Percentiles rank a stretch among this genome's conserved stretches.
These are phyloP conservation scores for Clitopilus hobsonii DNA, from an alignment of 768 basidiomycete species.

Conservation along the genomic window DNA sequence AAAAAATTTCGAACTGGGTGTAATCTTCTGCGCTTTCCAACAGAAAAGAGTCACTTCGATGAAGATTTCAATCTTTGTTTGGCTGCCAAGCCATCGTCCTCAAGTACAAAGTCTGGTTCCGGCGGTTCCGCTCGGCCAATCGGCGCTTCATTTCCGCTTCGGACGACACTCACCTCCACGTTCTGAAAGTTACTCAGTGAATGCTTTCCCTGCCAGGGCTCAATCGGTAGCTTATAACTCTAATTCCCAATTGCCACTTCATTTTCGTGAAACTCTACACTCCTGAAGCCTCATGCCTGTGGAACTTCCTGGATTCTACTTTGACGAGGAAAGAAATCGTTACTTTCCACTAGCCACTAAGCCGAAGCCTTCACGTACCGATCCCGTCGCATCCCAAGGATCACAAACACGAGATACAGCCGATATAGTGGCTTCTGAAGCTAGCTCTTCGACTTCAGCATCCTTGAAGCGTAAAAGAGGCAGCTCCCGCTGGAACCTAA, in stretches of 20 bases:
- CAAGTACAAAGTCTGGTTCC: not conserved
- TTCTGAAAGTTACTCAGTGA: too few relatives aligned
- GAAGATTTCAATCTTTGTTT: not conserved
- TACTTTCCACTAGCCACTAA: slow-evolving; percentile 52
- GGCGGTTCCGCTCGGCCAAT: too few relatives aligned
- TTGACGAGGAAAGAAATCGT: slow-evolving; percentile 43
- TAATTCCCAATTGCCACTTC: not conserved
- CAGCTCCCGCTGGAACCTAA: slow-evolving; percentile 12
- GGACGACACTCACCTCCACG: not conserved
- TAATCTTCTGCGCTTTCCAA: not conserved
- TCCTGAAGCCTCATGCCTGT: slow-evolving; percentile 30
- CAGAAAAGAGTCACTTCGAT: not conserved
- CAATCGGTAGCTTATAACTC: too few relatives aligned
- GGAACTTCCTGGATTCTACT: slow-evolving; percentile 54
- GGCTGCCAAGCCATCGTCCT: not conserved
- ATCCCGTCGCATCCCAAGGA: slow-evolving; percentile 6
- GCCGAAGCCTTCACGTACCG: slow-evolving; percentile 16
- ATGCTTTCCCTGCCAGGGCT: not conserved
- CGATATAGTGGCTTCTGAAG: not conserved
- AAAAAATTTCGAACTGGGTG: not conserved
- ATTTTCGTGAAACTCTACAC: not conserved
- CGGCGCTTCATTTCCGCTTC: not conserved
- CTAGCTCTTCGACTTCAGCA: not conserved
- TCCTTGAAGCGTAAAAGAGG: slow-evolving; percentile 11
- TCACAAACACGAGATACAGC: slow-evolving; percentile 4